Evolutionary conservation across 352 stramenopile species (phyloP).

Genomic region (Phytophthora fragariae): DNA sequence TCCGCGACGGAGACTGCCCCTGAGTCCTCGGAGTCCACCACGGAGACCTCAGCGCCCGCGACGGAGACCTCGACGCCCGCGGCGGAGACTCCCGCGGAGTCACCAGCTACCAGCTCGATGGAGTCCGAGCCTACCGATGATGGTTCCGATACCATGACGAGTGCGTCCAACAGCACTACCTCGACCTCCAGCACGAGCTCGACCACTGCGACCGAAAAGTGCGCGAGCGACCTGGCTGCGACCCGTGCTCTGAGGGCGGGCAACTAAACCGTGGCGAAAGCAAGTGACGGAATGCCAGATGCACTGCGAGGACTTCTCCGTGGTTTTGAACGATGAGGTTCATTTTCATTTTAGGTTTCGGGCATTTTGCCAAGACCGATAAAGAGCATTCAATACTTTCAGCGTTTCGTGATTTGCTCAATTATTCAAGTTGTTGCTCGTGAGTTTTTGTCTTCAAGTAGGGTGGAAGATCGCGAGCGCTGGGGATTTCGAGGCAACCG

Average conservation of each 20-base stretch:
- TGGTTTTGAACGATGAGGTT: too few relatives aligned
- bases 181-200: background rate
- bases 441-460: too few relatives aligned
- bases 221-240: conserved; percentile 12
- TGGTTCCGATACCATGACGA: background rate
- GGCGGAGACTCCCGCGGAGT: background rate
- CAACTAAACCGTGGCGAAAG: background rate
- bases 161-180: background rate
- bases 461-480: too few relatives aligned
- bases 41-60: background rate
- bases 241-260: conserved; percentile 4
- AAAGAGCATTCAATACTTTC: too few relatives aligned
- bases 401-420: too few relatives aligned
- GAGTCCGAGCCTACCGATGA: background rate
- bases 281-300: background rate
- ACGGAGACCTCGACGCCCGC: background rate
- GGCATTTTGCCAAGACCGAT: too few relatives aligned
- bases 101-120: too few relatives aligned
- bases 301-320: too few relatives aligned
- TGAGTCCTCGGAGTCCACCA: background rate
- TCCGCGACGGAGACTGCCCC: background rate
- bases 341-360: too few relatives aligned
- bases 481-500: too few relatives aligned
- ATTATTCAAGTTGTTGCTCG: too few relatives aligned
- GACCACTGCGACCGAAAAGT: conserved; percentile 5